Base-by-base conservation (phyloP, 2,329 filamentous ascomycete species). In the Helotiales sp. region DNA sequence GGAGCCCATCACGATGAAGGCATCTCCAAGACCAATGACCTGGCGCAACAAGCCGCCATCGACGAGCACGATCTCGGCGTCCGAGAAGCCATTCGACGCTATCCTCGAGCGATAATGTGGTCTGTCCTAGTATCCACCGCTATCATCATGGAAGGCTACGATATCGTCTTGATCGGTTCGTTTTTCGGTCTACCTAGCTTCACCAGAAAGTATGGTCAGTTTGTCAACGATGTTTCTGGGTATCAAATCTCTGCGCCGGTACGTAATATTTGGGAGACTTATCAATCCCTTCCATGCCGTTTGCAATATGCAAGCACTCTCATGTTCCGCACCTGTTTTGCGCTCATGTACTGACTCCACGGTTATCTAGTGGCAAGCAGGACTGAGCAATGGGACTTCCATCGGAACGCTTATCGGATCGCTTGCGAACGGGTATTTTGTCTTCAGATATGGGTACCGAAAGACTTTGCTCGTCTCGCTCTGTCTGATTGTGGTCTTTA, bases 301-400 rank as follows among this genome's bases (percentile, higher is more conserved):
- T n/a, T n/a, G n/a, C n/a, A n/a, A n/a, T n/a, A n/a, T n/a, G n/a
- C n/a, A n/a, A n/a, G n/a, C n/a, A n/a, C n/a, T n/a, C n/a, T n/a
- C n/a, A n/a, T n/a, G n/a, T n/a, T n/a, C n/a, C n/a, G n/a, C n/a
- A n/a, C n/a, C n/a, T n/a, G n/a, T n/a, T n/a, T n/a, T n/a, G n/a
- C n/a, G n/a, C n/a, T n/a, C n/a, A n/a, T n/a, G n/a, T n/a, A n/a
- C n/a, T n/a, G n/a, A n/a, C n/a, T n/a, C n/a, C n/a, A n/a, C n/a
- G n/a, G n/a, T n/a, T n/a, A n/a, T n/a, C n/a, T n/a, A n/a, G 1
- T 84, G 82, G 82, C 81, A 83, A 68, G 77, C 80, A 11, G 81
- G 78, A 2, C 70, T 84, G 2, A 75, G 75, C 13, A 82, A 81
- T 43, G 82, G 78, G 3, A 76, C 78, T 0, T 70, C 75, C 10